These are phyloP conservation scores for Aspergillus saccharolyticus DNA, from an alignment of 495 filamentous ascomycete species.

Conservation along the genomic window DNA sequence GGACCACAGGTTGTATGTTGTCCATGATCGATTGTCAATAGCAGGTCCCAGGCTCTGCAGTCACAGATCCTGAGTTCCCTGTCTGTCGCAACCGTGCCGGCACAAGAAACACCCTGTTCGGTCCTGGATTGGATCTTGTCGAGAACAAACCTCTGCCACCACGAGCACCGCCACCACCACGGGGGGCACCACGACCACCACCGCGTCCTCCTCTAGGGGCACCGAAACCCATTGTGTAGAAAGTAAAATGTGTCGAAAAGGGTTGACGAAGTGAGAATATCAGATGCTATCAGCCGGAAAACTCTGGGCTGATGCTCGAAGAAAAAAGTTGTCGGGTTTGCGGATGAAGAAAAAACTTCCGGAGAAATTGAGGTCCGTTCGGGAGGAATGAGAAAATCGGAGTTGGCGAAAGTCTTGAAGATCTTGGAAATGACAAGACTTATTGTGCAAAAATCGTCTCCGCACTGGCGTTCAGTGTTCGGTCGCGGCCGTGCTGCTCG, in stretches of 20 bases:
- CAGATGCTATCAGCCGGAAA: conserved; percentile 12
- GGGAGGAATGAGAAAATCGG: conserved; percentile 6
- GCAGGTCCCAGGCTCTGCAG: conserved; percentile 2
- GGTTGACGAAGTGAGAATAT: conserved; percentile 7
- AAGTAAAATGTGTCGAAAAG: conserved; percentile 21
- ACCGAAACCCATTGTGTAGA: conserved; percentile 40
- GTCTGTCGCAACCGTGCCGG: conserved; percentile 8
- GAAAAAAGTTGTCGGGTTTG: no score
- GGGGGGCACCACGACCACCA: conserved; percentile 19
- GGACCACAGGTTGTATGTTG: background rate
- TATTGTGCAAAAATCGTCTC: conserved; percentile 22
- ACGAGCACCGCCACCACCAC: conserved; percentile 21
- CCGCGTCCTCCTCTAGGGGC: conserved; percentile 34
- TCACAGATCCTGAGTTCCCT: conserved; percentile 6
- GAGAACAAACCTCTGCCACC: conserved; percentile 27
- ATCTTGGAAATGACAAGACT: conserved; percentile 17
- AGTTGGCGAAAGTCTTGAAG: conserved; percentile 9
- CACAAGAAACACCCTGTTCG: conserved; percentile 5
- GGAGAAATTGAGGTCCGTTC: conserved; percentile 3
- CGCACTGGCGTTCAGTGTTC: conserved; percentile 25
- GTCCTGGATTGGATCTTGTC: conserved; percentile 8
- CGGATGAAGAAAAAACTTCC: conserved; percentile 12
- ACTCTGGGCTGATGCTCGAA: conserved; percentile 9
- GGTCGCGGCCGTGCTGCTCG: conserved; percentile 40
- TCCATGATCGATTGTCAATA: background rate